Percentiles rank a stretch among this genome's conserved stretches.
Evolutionary conservation across 2,329 filamentous ascomycete species (phyloP).

Genomic region (Dothideomycetidae sp.): DNA sequence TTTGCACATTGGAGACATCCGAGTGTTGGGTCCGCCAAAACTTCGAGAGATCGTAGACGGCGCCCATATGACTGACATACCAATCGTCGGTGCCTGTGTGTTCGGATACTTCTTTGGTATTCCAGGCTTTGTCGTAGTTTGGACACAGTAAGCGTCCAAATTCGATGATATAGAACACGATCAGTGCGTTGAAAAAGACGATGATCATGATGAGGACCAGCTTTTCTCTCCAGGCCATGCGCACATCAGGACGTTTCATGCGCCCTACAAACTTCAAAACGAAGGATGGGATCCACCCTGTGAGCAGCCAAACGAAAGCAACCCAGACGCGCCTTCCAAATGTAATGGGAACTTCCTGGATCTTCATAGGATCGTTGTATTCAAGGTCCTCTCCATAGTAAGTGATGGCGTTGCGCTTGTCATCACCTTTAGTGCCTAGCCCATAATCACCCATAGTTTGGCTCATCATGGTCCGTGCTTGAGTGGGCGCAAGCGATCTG

Average conservation of each 20-base stretch:
- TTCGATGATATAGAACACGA: slow-evolving; percentile 84
- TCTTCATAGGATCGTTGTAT: slow-evolving; percentile 58
- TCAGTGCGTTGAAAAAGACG: slow-evolving; percentile 58
- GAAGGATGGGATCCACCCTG: slow-evolving; percentile 89
- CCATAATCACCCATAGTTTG: slow-evolving; percentile 65
- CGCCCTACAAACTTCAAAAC: slow-evolving; percentile 67
- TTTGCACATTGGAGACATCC: slow-evolving; percentile 47
- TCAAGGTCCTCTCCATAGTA: slow-evolving; percentile 73
- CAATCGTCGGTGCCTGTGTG: slow-evolving; percentile 65
- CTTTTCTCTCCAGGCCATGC: slow-evolving; percentile 96
- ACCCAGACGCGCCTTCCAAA: slow-evolving; percentile 63
- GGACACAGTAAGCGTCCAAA: slow-evolving; percentile 82
- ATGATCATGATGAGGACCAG: slow-evolving; percentile 71
- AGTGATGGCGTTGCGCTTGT: slow-evolving; percentile 50
- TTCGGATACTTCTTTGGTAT: slow-evolving; percentile 48
- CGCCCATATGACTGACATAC: slow-evolving; percentile 75
- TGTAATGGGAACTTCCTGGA: slow-evolving; percentile 55
- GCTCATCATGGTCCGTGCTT: slow-evolving; percentile 38
- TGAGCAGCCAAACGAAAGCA: slow-evolving; percentile 66
- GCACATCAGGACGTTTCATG: slow-evolving; percentile 94
- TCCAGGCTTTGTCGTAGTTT: slow-evolving; percentile 84
- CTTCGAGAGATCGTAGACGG: slow-evolving; percentile 81
- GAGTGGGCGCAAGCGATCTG: slow-evolving; percentile 41
- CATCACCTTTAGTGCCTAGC: slow-evolving; percentile 72
- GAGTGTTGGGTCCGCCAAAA: slow-evolving; percentile 82